A percentile compares a stretch with the other conserved stretches of the same genome.
Conservation (phyloP, 805 yeast genomes). For the Lipomyces starkeyi region DNA sequence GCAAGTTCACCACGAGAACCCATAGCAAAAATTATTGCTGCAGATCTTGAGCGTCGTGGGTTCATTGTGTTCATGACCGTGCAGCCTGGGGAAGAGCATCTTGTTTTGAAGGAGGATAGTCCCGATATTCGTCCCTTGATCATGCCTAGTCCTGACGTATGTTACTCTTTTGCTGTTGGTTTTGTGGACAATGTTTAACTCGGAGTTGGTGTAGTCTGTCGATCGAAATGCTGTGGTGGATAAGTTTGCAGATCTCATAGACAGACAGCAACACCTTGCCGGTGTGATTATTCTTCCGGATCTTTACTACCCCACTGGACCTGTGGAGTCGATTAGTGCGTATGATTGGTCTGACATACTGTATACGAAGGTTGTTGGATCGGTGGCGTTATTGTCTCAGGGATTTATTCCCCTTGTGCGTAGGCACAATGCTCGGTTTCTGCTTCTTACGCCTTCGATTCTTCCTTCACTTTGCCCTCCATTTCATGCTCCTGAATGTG, state of each 20-base stretch:
- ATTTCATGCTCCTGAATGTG: constrained; percentile 67
- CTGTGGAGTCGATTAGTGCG: constrained; percentile 61
- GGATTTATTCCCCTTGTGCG: constrained; percentile 64
- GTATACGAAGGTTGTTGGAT: constrained; percentile 54
- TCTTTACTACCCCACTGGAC: constrained; percentile 69
- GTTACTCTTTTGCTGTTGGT: not conserved
- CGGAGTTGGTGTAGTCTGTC: constrained; percentile 15
- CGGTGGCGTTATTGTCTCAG: constrained; percentile 58
- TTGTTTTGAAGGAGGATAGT: constrained; percentile 58
- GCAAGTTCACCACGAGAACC: constrained; percentile 82
- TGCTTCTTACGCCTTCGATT: constrained; percentile 62
- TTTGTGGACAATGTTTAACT: not conserved
- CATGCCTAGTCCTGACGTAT: constrained; percentile 44
- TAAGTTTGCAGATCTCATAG: constrained; percentile 35
- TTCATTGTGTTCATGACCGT: constrained; percentile 80
- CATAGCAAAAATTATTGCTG: constrained; percentile 67
- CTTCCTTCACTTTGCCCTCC: constrained; percentile 61
- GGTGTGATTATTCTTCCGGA: constrained; percentile 76
- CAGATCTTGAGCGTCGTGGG: constrained; percentile 78
- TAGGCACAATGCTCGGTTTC: constrained; percentile 55
- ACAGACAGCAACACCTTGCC: constrained; percentile 55
- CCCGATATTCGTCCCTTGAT: constrained; percentile 72
- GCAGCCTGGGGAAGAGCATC: constrained; percentile 62
- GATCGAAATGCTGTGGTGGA: constrained; percentile 32
- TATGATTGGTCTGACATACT: constrained; percentile 59